phyloP scores from a whole-genome alignment of 495 filamentous ascomycete genomes.

The Penicillium flavigenum region DNA sequence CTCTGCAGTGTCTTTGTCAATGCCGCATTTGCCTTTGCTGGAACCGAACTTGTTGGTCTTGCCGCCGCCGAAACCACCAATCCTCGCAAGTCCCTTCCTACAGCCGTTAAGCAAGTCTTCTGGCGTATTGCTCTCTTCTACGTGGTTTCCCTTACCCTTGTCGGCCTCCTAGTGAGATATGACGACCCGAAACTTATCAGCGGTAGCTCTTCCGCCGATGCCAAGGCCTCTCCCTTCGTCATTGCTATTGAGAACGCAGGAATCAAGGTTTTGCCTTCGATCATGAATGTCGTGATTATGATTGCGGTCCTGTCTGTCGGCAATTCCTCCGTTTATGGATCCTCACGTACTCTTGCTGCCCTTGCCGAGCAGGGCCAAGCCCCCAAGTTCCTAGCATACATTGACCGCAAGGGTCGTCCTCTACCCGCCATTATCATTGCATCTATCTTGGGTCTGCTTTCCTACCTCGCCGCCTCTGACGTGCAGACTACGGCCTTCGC shows the following conservation, averaged over 20 bases:
- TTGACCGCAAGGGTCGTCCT: conserved; percentile 81
- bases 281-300: conserved; percentile 91
- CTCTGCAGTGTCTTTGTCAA: conserved; percentile 92
- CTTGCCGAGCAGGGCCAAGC: conserved; percentile 85
- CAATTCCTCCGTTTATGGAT: conserved; percentile 84
- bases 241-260: conserved; percentile 82
- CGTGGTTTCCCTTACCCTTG: conserved; percentile 67
- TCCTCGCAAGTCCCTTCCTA: conserved; percentile 81
- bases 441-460: conserved; percentile 68
- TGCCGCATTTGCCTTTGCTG: conserved; percentile 87
- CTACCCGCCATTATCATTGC: conserved; percentile 70
- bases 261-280: conserved; percentile 69
- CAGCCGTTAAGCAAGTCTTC: conserved; percentile 90
- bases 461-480: conserved; percentile 71
- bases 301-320: conserved; percentile 85
- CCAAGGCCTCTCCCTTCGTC: conserved; percentile 82
- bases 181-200: conserved; percentile 58
- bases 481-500: conserved; percentile 64
- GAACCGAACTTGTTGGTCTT: conserved; percentile 90
- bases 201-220: conserved; percentile 56
- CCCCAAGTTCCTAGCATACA: conserved; percentile 71
- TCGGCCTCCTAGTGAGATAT: conserved; percentile 76
- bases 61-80: conserved; percentile 87
- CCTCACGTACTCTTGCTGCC: conserved; percentile 80
- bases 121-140: conserved; percentile 94